Base-by-base conservation (phyloP, 1,284 basidiomycete species). In the Tetrapyrgos nigripes region DNA sequence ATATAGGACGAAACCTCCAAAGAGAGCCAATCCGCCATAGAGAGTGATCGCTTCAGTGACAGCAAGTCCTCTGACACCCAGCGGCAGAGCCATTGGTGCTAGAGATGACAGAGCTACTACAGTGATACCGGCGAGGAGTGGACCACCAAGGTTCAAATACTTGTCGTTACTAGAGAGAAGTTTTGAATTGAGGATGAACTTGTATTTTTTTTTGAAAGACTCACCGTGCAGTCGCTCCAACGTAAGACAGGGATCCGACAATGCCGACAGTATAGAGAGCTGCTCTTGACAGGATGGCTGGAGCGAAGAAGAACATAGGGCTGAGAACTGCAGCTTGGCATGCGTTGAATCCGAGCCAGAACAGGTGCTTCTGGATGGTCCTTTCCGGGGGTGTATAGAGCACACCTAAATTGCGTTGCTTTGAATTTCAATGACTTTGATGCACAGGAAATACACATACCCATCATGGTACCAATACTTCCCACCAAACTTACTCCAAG, bases 251-350 rank as follows among this genome's bases (percentile, higher is more conserved):
- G 6, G 88, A 85, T 5, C 93, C 94, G 19, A 96, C 88, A 3
- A 95, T 84, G 47, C 94, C 94, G 46, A 88, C 84, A 0, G 94
- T 96, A 75, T 97, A 97, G 4, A 97, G 78, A 11, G 92, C 94
- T 9, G 94, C 95, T 43, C 94, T 86, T n/a, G 91, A 89, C 47
- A 97, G 83, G 60, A 97, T 83, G 13, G 92, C 93, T 1, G 95
- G 94, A 68, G 83, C 89, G 54, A 94, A 75, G 83, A 96, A 96
- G 77, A 94, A 93, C 23, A 97, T 73, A 24, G 93, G 93, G 60
- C 85, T 92, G 59, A 92, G 81, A 3, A 91, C 92, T 4, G 91
- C 91, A 14, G 93, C 93, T 78, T 96, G 94, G 68, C 86, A 93
- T 4, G 83, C 88, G 65, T 95, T 94, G 76, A 96, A 95, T 3